Evolutionary conservation across 2,329 filamentous ascomycete genomes (phyloP).

Genomic region (Chaetomium sp.): DNA sequence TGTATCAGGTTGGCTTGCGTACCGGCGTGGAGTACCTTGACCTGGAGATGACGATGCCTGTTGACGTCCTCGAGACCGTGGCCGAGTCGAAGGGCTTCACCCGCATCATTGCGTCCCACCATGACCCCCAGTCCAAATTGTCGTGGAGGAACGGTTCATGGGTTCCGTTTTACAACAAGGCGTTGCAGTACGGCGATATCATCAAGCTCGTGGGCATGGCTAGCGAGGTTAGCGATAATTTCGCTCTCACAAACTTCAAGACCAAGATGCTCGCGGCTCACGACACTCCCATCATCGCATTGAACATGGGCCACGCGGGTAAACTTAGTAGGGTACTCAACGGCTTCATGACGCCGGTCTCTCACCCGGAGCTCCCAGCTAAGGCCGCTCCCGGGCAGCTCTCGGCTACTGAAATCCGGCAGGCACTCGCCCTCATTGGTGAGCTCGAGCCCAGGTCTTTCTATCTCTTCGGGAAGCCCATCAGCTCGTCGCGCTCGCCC

Average conservation of each 20-base stretch:
- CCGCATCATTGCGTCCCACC: slow-evolving; percentile 91
- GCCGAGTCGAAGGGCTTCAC: slow-evolving; percentile 69
- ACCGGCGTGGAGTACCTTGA: slow-evolving; percentile 92
- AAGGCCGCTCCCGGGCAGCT: slow-evolving; percentile 94
- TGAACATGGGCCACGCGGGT: slow-evolving; percentile 90
- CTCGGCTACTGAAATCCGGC: slow-evolving; percentile 84
- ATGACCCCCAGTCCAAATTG: slow-evolving; percentile 76
- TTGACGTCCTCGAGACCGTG: slow-evolving; percentile 71
- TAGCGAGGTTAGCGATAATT: slow-evolving; percentile 78
- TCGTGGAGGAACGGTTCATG: slow-evolving; percentile 94
- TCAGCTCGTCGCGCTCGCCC: slow-evolving; percentile 80
- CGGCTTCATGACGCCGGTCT: slow-evolving; percentile 90
- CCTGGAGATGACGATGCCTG: slow-evolving; percentile 83
- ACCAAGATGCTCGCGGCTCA: slow-evolving; percentile 71
- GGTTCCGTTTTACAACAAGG: slow-evolving; percentile 86
- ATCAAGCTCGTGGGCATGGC: slow-evolving; percentile 93
- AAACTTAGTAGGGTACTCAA: slow-evolving; percentile 91
- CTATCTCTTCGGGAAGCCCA: slow-evolving; percentile 84
- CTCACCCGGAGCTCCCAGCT: slow-evolving; percentile 84
- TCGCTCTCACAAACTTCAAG: slow-evolving; percentile 80
- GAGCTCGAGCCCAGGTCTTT: slow-evolving; percentile 76
- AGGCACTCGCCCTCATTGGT: slow-evolving; percentile 75
- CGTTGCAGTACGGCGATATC: slow-evolving; percentile 85
- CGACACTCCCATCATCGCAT: slow-evolving; percentile 82
- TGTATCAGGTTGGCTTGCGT: slow-evolving; percentile 78